A percentile compares a stretch with the other conserved stretches of the same genome.
Conservation (phyloP, 1,284 basidiomycete genomes). For the Microbotryum saponariae region DNA sequence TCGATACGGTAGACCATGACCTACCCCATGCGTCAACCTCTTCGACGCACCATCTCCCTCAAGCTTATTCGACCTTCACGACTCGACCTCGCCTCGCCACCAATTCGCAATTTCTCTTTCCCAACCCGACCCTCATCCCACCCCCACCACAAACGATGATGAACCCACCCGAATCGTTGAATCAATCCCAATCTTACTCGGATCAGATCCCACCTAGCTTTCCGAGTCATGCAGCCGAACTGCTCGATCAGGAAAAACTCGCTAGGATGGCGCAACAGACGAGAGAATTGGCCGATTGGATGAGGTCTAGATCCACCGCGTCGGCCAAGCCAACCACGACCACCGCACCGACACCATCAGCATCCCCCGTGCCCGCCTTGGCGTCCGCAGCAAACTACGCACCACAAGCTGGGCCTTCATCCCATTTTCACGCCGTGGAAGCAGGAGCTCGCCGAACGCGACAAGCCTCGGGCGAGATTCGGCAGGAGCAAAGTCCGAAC, state of each 20-base stretch:
- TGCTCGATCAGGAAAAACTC: constrained; percentile 4
- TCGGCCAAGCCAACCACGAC: neutral
- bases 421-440: neutral
- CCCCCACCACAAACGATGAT: neutral
- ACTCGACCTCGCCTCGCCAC: neutral
- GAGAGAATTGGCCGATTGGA: constrained; percentile 13
- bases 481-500: neutral
- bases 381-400: neutral
- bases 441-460: neutral
- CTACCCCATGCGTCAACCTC: too few species aligned
- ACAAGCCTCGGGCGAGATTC: neutral
- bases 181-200: neutral
- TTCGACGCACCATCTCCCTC: neutral
- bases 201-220: neutral
- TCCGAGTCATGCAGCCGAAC: neutral
- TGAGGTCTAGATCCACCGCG: neutral
- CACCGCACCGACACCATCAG: neutral
- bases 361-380: too few species aligned
- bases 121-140: neutral
- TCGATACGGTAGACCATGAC: constrained; percentile 1
- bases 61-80: neutral
- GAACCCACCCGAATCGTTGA: neutral
- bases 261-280: constrained; percentile 12
- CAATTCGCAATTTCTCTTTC: neutral
- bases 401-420: neutral